phyloP scores from a whole-genome alignment of 1,139 yeast species.

The Candida pseudoviswanathii region DNA sequence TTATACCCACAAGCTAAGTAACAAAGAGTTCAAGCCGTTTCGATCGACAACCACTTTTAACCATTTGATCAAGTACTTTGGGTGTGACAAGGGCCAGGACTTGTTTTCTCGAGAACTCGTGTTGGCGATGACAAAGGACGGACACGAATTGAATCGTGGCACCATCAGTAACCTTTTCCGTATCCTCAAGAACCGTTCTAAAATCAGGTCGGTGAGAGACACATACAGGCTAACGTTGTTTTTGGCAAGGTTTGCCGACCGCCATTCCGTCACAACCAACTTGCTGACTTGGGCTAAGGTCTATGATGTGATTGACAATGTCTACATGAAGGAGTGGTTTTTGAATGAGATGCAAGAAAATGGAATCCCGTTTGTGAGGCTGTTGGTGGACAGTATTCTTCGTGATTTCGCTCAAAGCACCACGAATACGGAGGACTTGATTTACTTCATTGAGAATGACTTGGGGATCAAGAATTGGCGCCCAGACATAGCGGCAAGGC shows the following conservation, averaged over 20 bases:
- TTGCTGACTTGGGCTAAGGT: constrained; percentile 41
- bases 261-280: constrained; percentile 33
- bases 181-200: constrained; percentile 34
- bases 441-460: constrained; percentile 37
- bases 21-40: constrained; percentile 28
- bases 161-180: constrained; percentile 43
- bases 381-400: constrained; percentile 30
- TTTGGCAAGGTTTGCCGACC: constrained; percentile 32
- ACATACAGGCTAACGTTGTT: constrained; percentile 34
- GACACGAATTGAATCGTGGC: constrained; percentile 41
- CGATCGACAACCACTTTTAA: constrained; percentile 44
- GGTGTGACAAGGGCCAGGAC: constrained; percentile 44
- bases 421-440: constrained; percentile 26
- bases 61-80: constrained; percentile 45
- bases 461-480: constrained; percentile 33
- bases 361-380: constrained; percentile 37
- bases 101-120: constrained; percentile 45
- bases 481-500: constrained; percentile 30
- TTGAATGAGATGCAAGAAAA: constrained; percentile 33
- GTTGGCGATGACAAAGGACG: constrained; percentile 46
- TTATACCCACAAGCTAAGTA: constrained; percentile 41
- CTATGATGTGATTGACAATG: constrained; percentile 41
- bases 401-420: constrained; percentile 41
- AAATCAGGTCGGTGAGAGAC: constrained; percentile 35
- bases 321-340: constrained; percentile 40